Conservation (phyloP, 2,329 filamentous ascomycete genomes). For the Venturia aucupariae region DNA sequence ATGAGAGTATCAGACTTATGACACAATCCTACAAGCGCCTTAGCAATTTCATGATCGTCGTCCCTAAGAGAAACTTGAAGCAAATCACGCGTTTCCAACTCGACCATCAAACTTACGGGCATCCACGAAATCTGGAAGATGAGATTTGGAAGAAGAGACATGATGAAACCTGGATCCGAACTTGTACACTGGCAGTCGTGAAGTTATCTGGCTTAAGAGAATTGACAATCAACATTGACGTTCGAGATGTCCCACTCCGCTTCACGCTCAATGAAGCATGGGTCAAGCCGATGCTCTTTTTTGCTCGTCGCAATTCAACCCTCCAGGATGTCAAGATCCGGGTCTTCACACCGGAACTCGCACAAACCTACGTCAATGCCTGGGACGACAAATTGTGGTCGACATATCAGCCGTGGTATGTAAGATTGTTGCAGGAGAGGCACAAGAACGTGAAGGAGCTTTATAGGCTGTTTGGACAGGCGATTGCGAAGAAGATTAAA, state of each 20-base stretch:
- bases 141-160: background rate
- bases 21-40: background rate
- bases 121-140: background rate
- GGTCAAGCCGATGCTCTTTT: background rate
- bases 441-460: background rate
- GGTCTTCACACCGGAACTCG: background rate
- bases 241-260: conserved; percentile 6
- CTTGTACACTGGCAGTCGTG: background rate
- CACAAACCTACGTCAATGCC: background rate
- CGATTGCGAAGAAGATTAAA: background rate
- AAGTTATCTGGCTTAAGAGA: background rate
- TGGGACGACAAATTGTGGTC: background rate
- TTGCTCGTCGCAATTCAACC: background rate
- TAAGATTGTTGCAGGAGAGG: background rate
- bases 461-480: background rate
- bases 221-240: background rate
- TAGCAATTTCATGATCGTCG: background rate
- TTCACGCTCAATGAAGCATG: background rate
- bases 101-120: conserved; percentile 5
- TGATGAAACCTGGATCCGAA: background rate
- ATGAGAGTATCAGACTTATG: background rate
- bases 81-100: background rate
- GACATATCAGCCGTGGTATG: background rate
- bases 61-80: background rate
- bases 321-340: background rate